Evolutionary conservation across 2,329 filamentous ascomycete genomes (phyloP), one percentile per base, ranked within the genome.

Genomic region (Daldinia sp.): DNA sequence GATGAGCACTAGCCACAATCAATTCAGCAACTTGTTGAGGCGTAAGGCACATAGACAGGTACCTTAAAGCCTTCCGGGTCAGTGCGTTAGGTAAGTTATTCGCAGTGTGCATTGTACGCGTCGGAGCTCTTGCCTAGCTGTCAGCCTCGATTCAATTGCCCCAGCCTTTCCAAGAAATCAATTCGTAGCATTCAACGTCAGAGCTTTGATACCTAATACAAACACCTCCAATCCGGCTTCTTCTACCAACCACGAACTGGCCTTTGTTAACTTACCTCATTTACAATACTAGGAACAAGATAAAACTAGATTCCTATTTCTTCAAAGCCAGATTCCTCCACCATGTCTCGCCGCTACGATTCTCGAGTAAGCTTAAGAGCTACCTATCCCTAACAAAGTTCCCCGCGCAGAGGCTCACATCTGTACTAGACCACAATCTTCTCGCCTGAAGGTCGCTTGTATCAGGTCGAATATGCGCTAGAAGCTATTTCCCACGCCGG

Each of bases 401-500:
- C 53, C 64, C 56, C 37, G 21, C 43, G 43, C 21, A 56, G 37
- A 43, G 66, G 66, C 71, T 74, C 35, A 74, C 72, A 27, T 17
- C 23, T 19, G 21, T 21, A 43, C 47, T 73, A 97, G 94, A 99
- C 95, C 73, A 99, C 95, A 78, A 99, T 99, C 87, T 99, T 99
- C 89, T 99, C 95, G 64, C 95, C 95, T 63, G 95, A 99, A 83
- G 95, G 95, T 69, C 94, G 95, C 76, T 87, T 99, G 65, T 99
- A 99, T 81, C 95, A 99, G 82, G 95, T 99, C 74, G 95, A 99
- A 87, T 99, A 99, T 85, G 96, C 95, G 23, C 88, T 99, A 53
- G 95, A 99, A 80, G 95, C 95, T 77, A 99, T 99, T 77, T 99
- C 95, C 70, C 95, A 99, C 75, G 95, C 95, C 71, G 95, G 95